Base-by-base conservation (phyloP, 2,329 filamentous ascomycete species). In the Fusarium kyushuense region DNA sequence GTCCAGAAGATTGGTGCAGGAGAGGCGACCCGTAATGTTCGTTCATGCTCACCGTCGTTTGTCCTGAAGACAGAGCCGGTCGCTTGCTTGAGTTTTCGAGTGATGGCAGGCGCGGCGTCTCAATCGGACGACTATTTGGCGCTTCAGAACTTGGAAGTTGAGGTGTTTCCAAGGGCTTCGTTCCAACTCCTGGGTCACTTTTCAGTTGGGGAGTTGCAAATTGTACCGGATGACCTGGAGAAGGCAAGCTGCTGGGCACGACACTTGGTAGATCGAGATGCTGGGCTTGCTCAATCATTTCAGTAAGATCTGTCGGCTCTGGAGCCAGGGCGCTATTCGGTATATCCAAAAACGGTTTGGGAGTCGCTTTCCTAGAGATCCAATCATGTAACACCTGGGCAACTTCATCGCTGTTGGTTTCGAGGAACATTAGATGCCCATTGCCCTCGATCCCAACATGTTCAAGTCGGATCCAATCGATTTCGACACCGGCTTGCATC, bases 391-490 rank as follows among this genome's bases (percentile, higher is more conserved):
- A 63, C 13, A 78, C 61, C 5, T 69, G 69, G 3, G 81, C 82
- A 54, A 86, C 78, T 0, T 78, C 70, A 32, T 80, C 65, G 58
- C 81, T 86, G 69, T 88, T 87, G 68, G 76, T 79, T 76, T 87
- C 85, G 33, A 87, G 70, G 45, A 86, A 85, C 76, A 84, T 79
- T 59, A 88, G 79, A 68, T 87, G 86, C 0, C 84, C 86, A 60
- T 89, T 89, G 0, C 87, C 87, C 23, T 76, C 72, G 2, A 88
- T 81, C 0, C 79, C 79, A 2, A 76, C 57, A 1, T 83, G 74
- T 0, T 77, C 80, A 43, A 89, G 76, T 49, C 79, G 75, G 35
- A 86, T 65, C 76, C 81, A 82, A 4, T 83, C 77, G 2, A 81
- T 78, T 0, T 70, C 59, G 2, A 83, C 79, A 0, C 86, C 86